Evolutionary conservation across 1,284 basidiomycete species (phyloP).

Genomic region (Ceratobasidium sp.): DNA sequence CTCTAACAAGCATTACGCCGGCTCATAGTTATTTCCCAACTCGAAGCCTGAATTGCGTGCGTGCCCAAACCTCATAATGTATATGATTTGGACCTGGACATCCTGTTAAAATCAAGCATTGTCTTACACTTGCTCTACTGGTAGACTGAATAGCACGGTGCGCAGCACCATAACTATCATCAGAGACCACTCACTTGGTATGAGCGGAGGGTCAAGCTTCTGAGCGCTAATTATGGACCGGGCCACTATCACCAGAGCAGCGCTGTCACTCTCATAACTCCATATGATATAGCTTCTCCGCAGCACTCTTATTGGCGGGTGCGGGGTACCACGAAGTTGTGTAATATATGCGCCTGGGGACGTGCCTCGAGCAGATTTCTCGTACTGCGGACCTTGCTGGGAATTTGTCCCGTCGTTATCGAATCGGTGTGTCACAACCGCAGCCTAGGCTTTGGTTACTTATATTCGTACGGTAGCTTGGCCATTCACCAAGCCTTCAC

Average conservation of each 20-base stretch:
- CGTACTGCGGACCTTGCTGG: conserved; percentile 1
- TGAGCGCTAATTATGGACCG: not conserved
- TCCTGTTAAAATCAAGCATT: no score
- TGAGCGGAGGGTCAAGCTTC: not conserved
- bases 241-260: conserved; percentile 17
- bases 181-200: not conserved
- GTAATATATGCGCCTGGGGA: not conserved
- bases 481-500: not conserved
- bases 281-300: conserved; percentile 15
- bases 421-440: not conserved
- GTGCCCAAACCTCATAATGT: no score
- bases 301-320: conserved; percentile 2
- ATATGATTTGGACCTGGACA: no score
- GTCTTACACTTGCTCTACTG: no score
- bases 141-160: no score
- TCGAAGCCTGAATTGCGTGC: no score
- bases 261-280: not conserved
- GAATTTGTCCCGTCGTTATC: not conserved
- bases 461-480: not conserved
- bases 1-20: no score
- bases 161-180: not conserved
- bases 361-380: not conserved
- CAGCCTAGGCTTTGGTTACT: not conserved
- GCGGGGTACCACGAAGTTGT: not conserved
- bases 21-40: no score